These are phyloP conservation scores for Podaxis mareebaensis DNA, from an alignment of 768 basidiomycete genomes.

Conservation along the genomic window DNA sequence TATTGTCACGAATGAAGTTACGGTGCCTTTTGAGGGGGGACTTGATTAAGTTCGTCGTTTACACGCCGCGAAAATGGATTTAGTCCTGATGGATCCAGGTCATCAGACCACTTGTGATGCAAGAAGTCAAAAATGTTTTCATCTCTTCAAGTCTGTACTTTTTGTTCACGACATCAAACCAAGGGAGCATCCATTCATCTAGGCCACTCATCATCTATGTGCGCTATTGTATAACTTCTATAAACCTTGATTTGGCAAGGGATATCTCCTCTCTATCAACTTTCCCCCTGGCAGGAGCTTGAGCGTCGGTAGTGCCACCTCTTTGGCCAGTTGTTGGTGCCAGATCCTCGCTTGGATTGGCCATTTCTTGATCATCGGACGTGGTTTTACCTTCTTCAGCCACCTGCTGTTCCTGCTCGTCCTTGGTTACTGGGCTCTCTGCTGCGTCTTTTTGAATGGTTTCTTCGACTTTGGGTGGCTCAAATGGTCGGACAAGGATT, in stretches of 20 bases:
- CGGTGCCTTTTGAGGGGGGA: too few relatives aligned
- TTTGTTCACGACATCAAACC: too few relatives aligned
- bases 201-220: too few relatives aligned
- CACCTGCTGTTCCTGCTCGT: neutral
- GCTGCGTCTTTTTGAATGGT: neutral
- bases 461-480: slow-evolving; percentile 4
- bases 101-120: too few relatives aligned
- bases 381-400: neutral
- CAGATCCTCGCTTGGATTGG: neutral
- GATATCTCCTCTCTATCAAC: neutral
- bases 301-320: neutral
- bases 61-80: too few relatives aligned
- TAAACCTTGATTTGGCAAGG: neutral
- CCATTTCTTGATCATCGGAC: neutral
- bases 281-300: neutral
- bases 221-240: neutral
- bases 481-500: slow-evolving; percentile 34
- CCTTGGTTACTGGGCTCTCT: neutral
- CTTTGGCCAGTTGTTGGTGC: neutral
- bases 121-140: too few relatives aligned
- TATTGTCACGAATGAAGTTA: too few relatives aligned
- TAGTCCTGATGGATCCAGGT: too few relatives aligned
- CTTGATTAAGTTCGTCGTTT: too few relatives aligned
- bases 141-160: too few relatives aligned
- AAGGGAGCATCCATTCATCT: too few relatives aligned